These are phyloP conservation scores for Aspergillus candidus DNA, from an alignment of 2,329 filamentous ascomycete genomes.

Conservation along the genomic window DNA sequence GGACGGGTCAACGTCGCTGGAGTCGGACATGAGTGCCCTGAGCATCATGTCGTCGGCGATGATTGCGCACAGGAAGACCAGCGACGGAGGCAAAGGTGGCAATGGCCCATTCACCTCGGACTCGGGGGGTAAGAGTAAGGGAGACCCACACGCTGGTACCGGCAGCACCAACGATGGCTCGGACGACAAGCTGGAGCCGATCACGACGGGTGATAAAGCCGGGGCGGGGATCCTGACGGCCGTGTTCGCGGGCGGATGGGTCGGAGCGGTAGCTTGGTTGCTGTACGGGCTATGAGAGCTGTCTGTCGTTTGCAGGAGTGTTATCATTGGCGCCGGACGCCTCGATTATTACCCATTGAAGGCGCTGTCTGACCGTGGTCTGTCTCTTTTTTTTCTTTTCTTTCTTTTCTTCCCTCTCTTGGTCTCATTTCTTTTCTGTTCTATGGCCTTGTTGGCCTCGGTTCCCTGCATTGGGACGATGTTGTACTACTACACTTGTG, in stretches of 20 bases:
- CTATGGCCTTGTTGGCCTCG: too few relatives aligned
- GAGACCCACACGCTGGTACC: slow-evolving; percentile 39
- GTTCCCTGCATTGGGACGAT: too few relatives aligned
- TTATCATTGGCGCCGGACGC: too few relatives aligned
- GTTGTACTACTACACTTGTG: too few relatives aligned
- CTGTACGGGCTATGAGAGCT: slow-evolving; percentile 14
- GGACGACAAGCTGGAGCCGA: slow-evolving; percentile 11
- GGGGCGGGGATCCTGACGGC: slow-evolving; percentile 33
- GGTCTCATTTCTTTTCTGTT: too few relatives aligned
- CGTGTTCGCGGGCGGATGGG: slow-evolving; percentile 24
- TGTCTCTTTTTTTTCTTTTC: too few relatives aligned
- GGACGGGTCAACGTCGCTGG: slow-evolving; percentile 33
- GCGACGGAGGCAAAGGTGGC: slow-evolving; percentile 2
- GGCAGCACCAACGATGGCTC: slow-evolving; percentile 5
- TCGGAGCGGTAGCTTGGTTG: slow-evolving; percentile 25
- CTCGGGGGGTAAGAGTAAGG: slow-evolving; percentile 55
- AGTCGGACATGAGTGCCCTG: slow-evolving; percentile 38
- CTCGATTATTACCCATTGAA: too few relatives aligned
- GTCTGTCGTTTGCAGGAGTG: too few relatives aligned
- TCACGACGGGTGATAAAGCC: slow-evolving; percentile 32
- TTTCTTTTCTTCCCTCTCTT: too few relatives aligned
- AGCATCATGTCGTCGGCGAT: slow-evolving; percentile 30
- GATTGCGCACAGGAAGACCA: slow-evolving; percentile 17
- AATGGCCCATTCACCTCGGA: slow-evolving; percentile 39
- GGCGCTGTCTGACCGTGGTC: too few relatives aligned